Evolutionary conservation across 2,329 filamentous ascomycete genomes (phyloP).

Genomic region (Microascus cirrosus): DNA sequence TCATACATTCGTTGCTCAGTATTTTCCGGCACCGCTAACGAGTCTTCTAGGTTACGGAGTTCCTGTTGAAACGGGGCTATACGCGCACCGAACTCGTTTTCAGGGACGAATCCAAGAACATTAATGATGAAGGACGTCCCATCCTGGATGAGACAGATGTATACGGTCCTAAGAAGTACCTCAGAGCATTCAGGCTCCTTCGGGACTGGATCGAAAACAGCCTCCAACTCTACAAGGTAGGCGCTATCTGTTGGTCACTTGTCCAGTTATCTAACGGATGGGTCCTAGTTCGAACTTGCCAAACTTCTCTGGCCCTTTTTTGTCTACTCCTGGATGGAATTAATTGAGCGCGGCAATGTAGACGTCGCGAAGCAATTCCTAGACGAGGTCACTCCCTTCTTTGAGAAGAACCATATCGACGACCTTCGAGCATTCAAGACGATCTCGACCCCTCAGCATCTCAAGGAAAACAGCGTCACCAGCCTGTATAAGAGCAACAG

Average conservation of each 20-base stretch:
- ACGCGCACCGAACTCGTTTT: conserved; percentile 86
- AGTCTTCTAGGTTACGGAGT: conserved; percentile 63
- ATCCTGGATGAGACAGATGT: conserved; percentile 57
- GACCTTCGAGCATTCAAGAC: conserved; percentile 67
- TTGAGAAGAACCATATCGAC: conserved; percentile 68
- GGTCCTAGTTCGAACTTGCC: conserved; percentile 62
- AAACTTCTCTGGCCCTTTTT: conserved; percentile 90
- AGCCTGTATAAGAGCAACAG: conserved; percentile 77
- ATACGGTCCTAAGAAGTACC: conserved; percentile 62
- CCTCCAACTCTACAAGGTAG: conserved; percentile 84
- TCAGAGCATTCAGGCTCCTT: conserved; percentile 61
- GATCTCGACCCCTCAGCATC: conserved; percentile 66
- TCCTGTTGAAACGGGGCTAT: conserved; percentile 91
- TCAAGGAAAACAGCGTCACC: conserved; percentile 64
- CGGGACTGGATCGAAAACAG: conserved; percentile 83
- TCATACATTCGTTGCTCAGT: background rate
- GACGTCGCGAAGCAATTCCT: conserved; percentile 68
- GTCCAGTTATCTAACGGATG: conserved; percentile 4
- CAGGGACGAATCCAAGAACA: conserved; percentile 75
- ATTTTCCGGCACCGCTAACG: background rate
- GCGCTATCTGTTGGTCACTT: conserved; percentile 7
- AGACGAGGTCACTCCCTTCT: conserved; percentile 52
- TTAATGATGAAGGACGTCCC: conserved; percentile 71
- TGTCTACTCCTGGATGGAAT: conserved; percentile 80
- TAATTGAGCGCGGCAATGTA: conserved; percentile 60